phyloP scores from a whole-genome alignment of 1,284 basidiomycete species.

The Papiliotrema flavescens region DNA sequence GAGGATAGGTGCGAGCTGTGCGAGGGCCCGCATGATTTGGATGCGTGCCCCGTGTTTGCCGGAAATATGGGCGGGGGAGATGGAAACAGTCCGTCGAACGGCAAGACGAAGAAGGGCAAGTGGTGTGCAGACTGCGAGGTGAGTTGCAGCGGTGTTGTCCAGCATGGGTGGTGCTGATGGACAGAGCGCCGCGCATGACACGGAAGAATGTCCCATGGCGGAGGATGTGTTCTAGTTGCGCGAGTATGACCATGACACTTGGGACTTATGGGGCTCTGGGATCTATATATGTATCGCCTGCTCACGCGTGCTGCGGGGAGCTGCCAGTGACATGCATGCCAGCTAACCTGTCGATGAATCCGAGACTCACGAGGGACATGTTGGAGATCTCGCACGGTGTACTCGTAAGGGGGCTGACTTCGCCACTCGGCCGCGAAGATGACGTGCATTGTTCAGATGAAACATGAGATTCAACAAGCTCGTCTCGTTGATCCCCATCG shows the following conservation, averaged over 20 bases:
- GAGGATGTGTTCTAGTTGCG: conserved; percentile 40
- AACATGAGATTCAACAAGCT: too few relatives aligned
- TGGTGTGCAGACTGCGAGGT: conserved; percentile 49
- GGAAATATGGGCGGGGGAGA: conserved; percentile 24
- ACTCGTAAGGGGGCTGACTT: too few relatives aligned
- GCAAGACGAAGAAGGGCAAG: conserved; percentile 25
- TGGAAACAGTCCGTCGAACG: conserved; percentile 14
- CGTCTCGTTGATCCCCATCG: background rate
- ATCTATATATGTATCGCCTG: background rate
- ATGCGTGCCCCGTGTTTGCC: conserved; percentile 46
- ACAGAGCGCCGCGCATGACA: conserved; percentile 44
- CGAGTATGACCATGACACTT: background rate
- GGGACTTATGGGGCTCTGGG: background rate
- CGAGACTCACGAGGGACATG: too few relatives aligned
- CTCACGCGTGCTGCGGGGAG: background rate
- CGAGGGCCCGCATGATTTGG: conserved; percentile 46
- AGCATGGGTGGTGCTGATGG: background rate
- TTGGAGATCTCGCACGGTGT: too few relatives aligned
- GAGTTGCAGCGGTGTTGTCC: conserved; percentile 12
- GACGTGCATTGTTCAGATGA: too few relatives aligned
- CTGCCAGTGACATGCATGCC: too few relatives aligned
- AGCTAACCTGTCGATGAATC: too few relatives aligned
- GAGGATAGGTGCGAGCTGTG: conserved; percentile 41
- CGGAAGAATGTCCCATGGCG: conserved; percentile 45
- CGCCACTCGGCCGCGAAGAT: too few relatives aligned